Percentiles rank a stretch among this genome's conserved stretches.
Evolutionary conservation across 192 early-diverging fungal species (phyloP).

Genomic region (Rhizophagus clarus): DNA sequence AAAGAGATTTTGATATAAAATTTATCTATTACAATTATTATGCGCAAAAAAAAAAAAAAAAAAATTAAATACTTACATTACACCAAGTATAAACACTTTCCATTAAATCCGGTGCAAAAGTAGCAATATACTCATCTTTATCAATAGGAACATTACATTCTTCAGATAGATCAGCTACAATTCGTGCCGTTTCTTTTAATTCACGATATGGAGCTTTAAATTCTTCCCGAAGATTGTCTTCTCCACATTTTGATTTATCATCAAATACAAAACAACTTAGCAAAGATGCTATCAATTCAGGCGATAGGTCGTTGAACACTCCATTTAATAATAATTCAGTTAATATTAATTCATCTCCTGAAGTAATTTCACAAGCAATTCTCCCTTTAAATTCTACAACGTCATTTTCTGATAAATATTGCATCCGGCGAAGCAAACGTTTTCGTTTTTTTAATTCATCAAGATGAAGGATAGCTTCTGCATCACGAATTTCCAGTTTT

Average conservation of each 20-base stretch:
- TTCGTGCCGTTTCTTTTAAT: conserved; percentile 83
- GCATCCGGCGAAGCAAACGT: conserved; percentile 79
- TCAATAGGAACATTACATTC: conserved; percentile 88
- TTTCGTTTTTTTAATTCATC: conserved; percentile 86
- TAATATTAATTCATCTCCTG: conserved; percentile 87
- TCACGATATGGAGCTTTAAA: conserved; percentile 71
- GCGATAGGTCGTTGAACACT: conserved; percentile 85
- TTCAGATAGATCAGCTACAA: conserved; percentile 81
- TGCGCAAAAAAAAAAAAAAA: neutral
- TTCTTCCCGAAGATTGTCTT: conserved; percentile 69
- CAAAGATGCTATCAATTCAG: conserved; percentile 80
- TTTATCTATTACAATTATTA: neutral
- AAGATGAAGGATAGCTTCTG: conserved; percentile 80
- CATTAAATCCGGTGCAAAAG: conserved; percentile 89
- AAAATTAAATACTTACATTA: conserved; percentile 37
- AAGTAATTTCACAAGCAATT: conserved; percentile 91
- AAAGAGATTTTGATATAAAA: neutral
- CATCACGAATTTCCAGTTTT: conserved; percentile 63
- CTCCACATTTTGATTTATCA: conserved; percentile 66
- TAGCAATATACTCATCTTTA: conserved; percentile 86
- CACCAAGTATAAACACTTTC: conserved; percentile 93
- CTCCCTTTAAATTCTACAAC: conserved; percentile 93
- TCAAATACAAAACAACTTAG: conserved; percentile 91
- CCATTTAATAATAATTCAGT: conserved; percentile 95
- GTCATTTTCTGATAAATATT: conserved; percentile 73